phyloP scores from a whole-genome alignment of 345 rosid genomes.

The Citropsis articulata region DNA sequence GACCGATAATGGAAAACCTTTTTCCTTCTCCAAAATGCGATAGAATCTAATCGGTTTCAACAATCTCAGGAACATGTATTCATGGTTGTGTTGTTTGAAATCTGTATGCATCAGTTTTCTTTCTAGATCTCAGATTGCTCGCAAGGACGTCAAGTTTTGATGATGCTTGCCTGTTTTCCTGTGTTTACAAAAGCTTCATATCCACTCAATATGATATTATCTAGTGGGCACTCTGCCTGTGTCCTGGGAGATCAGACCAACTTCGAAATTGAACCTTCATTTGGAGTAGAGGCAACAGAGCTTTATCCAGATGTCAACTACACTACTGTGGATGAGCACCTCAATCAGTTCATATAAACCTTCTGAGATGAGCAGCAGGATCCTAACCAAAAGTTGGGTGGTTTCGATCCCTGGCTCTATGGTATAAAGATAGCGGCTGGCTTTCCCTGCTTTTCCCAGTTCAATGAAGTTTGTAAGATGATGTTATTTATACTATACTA shows the following conservation, averaged over 20 bases:
- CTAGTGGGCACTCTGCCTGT: neutral
- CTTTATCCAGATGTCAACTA: constrained; percentile 45
- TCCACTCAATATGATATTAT: neutral
- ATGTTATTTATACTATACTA: too few relatives aligned
- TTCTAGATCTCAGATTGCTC: constrained; percentile 18
- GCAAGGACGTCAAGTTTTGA: neutral
- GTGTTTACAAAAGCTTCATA: constrained; percentile 6
- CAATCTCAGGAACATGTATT: neutral
- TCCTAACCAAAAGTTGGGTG: too few relatives aligned
- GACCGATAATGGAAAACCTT: neutral
- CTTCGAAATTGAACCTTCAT: constrained; percentile 45
- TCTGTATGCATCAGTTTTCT: neutral
- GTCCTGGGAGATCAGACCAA: constrained; percentile 25
- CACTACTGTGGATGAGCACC: constrained; percentile 45
- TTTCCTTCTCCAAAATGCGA: neutral
- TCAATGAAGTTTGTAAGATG: too few relatives aligned
- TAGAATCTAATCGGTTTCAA: neutral
- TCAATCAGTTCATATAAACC: constrained; percentile 19
- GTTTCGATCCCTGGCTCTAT: too few relatives aligned
- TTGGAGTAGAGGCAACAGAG: constrained; percentile 50
- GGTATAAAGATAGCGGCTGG: too few relatives aligned
- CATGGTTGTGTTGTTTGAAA: neutral
- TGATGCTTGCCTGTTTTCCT: too few relatives aligned
- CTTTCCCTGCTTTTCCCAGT: too few relatives aligned
- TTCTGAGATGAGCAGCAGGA: too few relatives aligned